Evolutionary conservation across 2,329 filamentous ascomycete genomes (phyloP), one percentile per base, ranked within the genome.

Genomic region (Cladophialophora immunda): DNA sequence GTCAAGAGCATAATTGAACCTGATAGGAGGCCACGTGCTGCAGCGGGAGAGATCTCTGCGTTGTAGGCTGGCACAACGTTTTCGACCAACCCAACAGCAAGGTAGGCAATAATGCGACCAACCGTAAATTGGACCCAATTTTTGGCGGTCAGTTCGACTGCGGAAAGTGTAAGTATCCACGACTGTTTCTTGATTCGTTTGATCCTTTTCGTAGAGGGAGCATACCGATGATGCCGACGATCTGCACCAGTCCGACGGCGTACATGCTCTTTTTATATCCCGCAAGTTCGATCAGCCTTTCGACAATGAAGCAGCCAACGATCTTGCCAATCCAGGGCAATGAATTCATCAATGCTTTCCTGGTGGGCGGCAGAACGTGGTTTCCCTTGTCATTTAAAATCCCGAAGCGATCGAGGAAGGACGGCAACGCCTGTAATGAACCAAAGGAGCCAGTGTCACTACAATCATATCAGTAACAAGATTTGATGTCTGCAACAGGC

Each of bases 381-480:
- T 19, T 50, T 6, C 45, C 45, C n/a, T 32, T 56, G n/a, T 7
- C 15, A 32, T n/a, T 27, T 2, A n/a, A 5, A 11, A 9, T 17
- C 8, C 53, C 53, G 17, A 56, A 56, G 22, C 29, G 19, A 8
- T 9, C 15, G 8, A 56, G n/a, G n/a, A 56, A 56, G 13, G 53
- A 56, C n/a, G 53, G 53, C 9, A 56, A 25, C 9, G 53, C 34
- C 25, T 47, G 32, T 11, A 58, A 60, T 27, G 32, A 58, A n/a
- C 34, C 53, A 55, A 58, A 59, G 17, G 41, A 58, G 22, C 54
- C 55, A 8, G 53, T 34, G 7, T 58, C 53, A 34, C 32, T 34
- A 11, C 29, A 34, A 34, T 2, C 32, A 13, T n/a, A 34, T 34
- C 13, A 34, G 32, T 13, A n/a, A 2, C 32, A 34, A 34, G 11